A percentile compares a stretch with the other conserved stretches of the same genome.
phyloP scores from a whole-genome alignment of 306 rosid species.

The Prunus mira region DNA sequence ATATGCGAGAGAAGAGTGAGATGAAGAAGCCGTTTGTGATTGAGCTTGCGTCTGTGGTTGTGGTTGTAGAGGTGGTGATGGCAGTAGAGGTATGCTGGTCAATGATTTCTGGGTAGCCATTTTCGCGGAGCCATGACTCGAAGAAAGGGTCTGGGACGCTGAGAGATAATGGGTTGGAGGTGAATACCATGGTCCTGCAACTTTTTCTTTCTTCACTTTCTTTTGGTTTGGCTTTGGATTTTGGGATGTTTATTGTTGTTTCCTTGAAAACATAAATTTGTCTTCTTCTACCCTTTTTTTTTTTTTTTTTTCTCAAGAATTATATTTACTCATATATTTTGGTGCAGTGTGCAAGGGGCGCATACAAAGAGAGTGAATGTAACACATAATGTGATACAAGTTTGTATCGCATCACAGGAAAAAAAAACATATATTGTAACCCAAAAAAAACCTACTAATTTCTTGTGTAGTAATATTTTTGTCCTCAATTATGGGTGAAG shows the following conservation, averaged over 20 bases:
- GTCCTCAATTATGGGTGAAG: too few relatives aligned
- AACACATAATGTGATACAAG: too few relatives aligned
- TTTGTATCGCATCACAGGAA: too few relatives aligned
- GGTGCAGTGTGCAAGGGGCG: too few relatives aligned
- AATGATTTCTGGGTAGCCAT: conserved; percentile 84
- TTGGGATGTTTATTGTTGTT: conserved; percentile 5
- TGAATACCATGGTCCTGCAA: conserved; percentile 51
- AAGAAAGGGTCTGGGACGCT: conserved; percentile 90
- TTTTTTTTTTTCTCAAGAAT: too few relatives aligned
- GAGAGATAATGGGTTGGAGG: conserved; percentile 83
- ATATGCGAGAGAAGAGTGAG: conserved; percentile 50
- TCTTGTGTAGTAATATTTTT: too few relatives aligned
- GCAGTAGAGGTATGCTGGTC: conserved; percentile 61
- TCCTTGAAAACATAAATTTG: background rate
- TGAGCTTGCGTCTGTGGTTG: conserved; percentile 19
- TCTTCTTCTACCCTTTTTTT: too few relatives aligned
- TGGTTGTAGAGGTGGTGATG: background rate
- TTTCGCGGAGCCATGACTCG: conserved; percentile 94
- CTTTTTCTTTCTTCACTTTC: background rate
- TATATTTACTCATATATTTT: too few relatives aligned
- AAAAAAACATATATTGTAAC: too few relatives aligned
- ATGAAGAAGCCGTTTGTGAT: conserved; percentile 38
- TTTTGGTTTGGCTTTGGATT: background rate
- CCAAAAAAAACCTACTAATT: too few relatives aligned
- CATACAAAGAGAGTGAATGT: too few relatives aligned